Percentiles rank a stretch among this genome's conserved stretches.
Evolutionary conservation across 116 monocot genomes (phyloP).

Genomic region (Dioscorea cayenensis): DNA sequence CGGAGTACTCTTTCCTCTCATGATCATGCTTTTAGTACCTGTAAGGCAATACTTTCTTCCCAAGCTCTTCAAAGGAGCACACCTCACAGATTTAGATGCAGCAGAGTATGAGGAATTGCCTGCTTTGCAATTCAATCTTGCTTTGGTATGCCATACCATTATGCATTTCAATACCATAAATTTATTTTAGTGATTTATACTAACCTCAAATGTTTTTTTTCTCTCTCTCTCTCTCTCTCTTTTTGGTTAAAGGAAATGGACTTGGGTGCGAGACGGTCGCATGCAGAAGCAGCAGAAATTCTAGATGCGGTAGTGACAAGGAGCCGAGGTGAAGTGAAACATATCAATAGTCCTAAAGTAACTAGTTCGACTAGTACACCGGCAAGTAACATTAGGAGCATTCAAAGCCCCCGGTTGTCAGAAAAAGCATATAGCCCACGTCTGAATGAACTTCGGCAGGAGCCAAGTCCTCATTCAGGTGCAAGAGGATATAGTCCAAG

Average conservation of each 20-base stretch:
- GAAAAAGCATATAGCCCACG: slow-evolving; percentile 52
- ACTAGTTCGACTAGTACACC: slow-evolving; percentile 41
- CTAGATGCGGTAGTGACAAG: slow-evolving; percentile 56
- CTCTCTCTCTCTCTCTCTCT: too few species aligned
- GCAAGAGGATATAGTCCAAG: slow-evolving; percentile 24
- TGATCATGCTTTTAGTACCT: slow-evolving; percentile 70
- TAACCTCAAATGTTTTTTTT: not conserved
- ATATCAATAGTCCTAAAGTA: slow-evolving; percentile 38
- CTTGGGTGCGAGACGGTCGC: slow-evolving; percentile 22
- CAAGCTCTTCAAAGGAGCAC: slow-evolving; percentile 63
- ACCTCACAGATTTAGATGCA: slow-evolving; percentile 67
- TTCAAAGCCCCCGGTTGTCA: slow-evolving; percentile 27
- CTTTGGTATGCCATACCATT: not conserved
- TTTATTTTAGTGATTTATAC: not conserved
- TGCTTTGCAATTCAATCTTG: slow-evolving; percentile 39
- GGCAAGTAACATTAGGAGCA: slow-evolving; percentile 17
- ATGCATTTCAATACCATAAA: too few species aligned
- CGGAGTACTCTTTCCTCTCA: slow-evolving; percentile 69
- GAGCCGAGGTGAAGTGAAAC: slow-evolving; percentile 60
- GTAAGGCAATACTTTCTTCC: slow-evolving; percentile 72
- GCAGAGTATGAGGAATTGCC: slow-evolving; percentile 80
- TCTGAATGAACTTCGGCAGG: slow-evolving; percentile 30
- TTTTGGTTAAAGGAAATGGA: not conserved
- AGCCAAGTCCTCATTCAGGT: slow-evolving; percentile 20
- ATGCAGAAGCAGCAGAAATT: slow-evolving; percentile 28